phyloP scores from a whole-genome alignment of 2,329 filamentous ascomycete species.

The Bipolaris oryzae region DNA sequence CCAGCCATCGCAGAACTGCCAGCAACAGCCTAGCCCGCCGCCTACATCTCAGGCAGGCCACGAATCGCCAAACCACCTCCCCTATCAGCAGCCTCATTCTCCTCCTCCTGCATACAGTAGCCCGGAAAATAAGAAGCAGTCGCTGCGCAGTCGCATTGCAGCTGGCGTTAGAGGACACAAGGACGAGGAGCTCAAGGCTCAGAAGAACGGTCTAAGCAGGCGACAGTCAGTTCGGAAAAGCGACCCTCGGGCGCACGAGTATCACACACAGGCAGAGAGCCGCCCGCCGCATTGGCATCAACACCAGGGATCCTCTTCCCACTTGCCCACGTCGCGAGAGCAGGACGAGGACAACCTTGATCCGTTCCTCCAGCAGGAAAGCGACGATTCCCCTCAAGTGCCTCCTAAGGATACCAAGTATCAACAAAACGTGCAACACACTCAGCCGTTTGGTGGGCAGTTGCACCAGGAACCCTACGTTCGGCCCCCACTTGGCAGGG shows the following conservation, averaged over 20 bases:
- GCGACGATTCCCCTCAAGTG: conserved; percentile 37
- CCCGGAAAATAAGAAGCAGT: conserved; percentile 41
- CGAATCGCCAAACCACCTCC: conserved; percentile 32
- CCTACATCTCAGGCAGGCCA: conserved; percentile 25
- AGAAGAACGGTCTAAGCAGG: conserved; percentile 41
- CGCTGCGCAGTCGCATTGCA: conserved; percentile 43
- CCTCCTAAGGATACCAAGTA: conserved; percentile 47
- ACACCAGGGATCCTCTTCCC: conserved; percentile 38
- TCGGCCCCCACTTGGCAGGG: conserved; percentile 48
- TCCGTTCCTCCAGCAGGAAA: conserved; percentile 46
- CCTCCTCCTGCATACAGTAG: conserved; percentile 14
- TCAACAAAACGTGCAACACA: conserved; percentile 33
- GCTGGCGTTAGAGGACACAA: conserved; percentile 39
- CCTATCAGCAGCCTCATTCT: conserved; percentile 34
- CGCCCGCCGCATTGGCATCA: conserved; percentile 38
- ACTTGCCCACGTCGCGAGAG: conserved; percentile 46
- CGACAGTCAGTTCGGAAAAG: conserved; percentile 47
- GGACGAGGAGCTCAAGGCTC: conserved; percentile 40
- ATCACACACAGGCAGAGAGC: conserved; percentile 33
- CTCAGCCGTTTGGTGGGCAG: conserved; percentile 34
- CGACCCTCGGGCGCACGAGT: conserved; percentile 37
- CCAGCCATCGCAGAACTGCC: conserved; percentile 34
- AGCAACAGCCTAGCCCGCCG: conserved; percentile 32
- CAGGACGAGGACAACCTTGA: conserved; percentile 48
- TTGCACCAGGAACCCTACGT: conserved; percentile 41